phyloP scores from a whole-genome alignment of 129 eudicot species.

The Cynara cardunculus region DNA sequence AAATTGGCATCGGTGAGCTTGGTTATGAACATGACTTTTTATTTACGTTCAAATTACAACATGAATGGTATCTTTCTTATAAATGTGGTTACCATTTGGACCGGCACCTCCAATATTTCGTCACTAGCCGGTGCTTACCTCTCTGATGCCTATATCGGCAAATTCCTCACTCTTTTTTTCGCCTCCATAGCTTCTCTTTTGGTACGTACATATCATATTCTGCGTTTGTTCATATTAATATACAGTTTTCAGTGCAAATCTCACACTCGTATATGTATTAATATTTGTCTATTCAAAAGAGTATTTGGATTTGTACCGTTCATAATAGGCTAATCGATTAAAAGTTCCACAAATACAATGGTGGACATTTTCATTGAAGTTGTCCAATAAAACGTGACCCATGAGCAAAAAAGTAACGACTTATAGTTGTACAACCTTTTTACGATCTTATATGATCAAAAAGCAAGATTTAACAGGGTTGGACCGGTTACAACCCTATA shows the following conservation, averaged over 20 bases:
- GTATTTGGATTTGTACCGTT: neutral
- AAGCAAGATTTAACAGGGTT: no score
- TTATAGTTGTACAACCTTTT: no score
- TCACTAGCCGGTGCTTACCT: constrained; percentile 56
- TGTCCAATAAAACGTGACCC: no score
- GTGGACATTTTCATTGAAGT: no score
- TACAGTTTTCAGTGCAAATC: neutral
- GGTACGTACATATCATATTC: constrained; percentile 30
- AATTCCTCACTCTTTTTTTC: constrained; percentile 56
- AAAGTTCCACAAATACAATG: no score
- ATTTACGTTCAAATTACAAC: constrained; percentile 58
- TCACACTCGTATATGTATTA: neutral
- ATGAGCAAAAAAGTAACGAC: no score
- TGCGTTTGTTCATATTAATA: neutral
- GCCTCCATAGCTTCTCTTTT: constrained; percentile 47
- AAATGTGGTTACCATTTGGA: constrained; percentile 67
- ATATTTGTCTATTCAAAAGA: neutral
- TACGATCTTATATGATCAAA: no score
- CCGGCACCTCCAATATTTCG: constrained; percentile 41
- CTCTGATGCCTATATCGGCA: constrained; percentile 56
- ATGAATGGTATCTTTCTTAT: constrained; percentile 53
- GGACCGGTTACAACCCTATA: no score
- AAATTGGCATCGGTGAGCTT: constrained; percentile 74
- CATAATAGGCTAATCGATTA: no score
- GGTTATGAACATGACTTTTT: constrained; percentile 52